Evolutionary conservation across 208 protist genomes (phyloP), one percentile per base, ranked within the genome.

Genomic region (Crithidia expoeki): DNA sequence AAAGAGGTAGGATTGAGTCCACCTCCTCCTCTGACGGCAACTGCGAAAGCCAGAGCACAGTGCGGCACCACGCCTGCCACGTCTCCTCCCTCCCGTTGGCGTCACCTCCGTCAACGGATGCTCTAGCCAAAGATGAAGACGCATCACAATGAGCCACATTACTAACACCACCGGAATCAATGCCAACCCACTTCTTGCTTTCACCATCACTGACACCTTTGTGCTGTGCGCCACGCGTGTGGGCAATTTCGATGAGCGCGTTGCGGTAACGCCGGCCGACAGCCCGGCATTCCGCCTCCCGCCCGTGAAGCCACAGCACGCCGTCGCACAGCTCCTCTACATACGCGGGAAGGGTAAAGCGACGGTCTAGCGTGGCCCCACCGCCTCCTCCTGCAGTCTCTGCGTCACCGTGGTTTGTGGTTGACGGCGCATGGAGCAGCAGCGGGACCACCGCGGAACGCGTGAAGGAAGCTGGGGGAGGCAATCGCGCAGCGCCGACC

Each of bases 271-370:
- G 49, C 0, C 55, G 55, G 9, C 88, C 91, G 0, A 72, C 88
- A 4, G 65, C 63, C 0, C 68, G 82, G 67, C 88, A 96, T 67
- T 96, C 91, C 4, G 72, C 86, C 61, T 94, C 91, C 1, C 91
- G 72, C 0, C 76, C 81, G n/a, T 87, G 74, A 42, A 96, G 71
- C 76, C 84, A 85, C 33, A 96, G 74, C 64, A 34, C 12, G 6
- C 88, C 88, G 0, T 55, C 74, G 51, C 72, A 80, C 33, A 96
- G 76, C 72, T 96, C 88, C 59, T 88, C 74, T n/a, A 93, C 53
- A 71, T 94, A 94, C 2, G 85, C 86, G 11, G 81, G 69, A 17
- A 93, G 57, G 12, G 74, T 89, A 12, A 82, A 56, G 51, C 85
- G 67, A 10, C 47, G 59, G 32, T 96, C 86, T 4, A 82, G 61